Evolutionary conservation across 257 asterid genomes (phyloP), one percentile per base, ranked within the genome.

Genomic region (Leptodermis oblonga): DNA sequence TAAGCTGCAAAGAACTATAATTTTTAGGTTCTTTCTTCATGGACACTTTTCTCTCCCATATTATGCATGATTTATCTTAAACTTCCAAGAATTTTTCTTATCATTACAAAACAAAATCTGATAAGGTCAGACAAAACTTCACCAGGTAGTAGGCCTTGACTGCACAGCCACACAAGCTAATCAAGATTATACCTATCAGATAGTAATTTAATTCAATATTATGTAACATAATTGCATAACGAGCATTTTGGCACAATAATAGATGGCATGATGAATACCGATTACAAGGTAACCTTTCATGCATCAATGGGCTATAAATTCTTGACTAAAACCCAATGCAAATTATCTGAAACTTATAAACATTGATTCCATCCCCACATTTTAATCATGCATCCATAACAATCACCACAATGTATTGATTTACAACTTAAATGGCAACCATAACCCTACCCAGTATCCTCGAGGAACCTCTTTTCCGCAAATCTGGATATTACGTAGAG

Each of bases 391-490:
- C 33, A 54, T 41, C 10, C 34, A 48, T 26, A 63, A 62, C 58
- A 65, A 33, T 22, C 33, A 72, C 42, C 15, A 31, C 9, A 41
- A 53, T 56, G 4, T 53, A 53, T 28, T 11, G 31, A 65, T 30
- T 64, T 52, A 8, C 70, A 54, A 41, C 36, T 64, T 52, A 6
- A 72, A 54, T 31, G 68, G 39, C 34, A 79, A 70, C 69, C 66
- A 73, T 33, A 65, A 65, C 74, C 93, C 62, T 83, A 94, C 99
- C 99, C 99, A 94, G 78, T 89, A 89, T 75, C 99, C 97, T 69
- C 93, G 95, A 62, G 99, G 99, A 71, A 91, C 83, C 74, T 87
- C 97, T 76, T 87, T 77, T 61, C 99, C 97, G 71, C 99, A 94
- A 74, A 94, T 94, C 65, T 83, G 82, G 78, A 76, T 85, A 79